Base-by-base conservation (phyloP, 228 moss, liverwort and hornwort species). In the Sphagnum magellanicum region DNA sequence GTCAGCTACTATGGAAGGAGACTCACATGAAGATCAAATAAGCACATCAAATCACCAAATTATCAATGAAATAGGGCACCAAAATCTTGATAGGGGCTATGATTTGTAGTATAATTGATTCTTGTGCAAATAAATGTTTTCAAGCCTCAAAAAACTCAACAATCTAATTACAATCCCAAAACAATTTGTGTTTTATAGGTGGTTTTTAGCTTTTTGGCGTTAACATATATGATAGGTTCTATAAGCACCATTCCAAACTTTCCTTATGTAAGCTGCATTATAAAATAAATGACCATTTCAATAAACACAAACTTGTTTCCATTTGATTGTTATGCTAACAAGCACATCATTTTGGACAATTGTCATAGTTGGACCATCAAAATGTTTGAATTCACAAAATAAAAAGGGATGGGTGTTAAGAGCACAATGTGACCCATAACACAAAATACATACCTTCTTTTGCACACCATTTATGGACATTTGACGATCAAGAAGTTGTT, bases 391-490 rank as follows among this genome's bases (percentile, higher is more conserved):
- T 32, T 32, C 3, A 32, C 2, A 32, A 32, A 32, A 32, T 32
- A 32, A 32, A 32, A 32, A 32, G 32, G 32, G 32, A 32, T 32
- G 32, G 32, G 32, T 32, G 32, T 32, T 32, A 32, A 32, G 32
- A 32, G 3, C 2, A 3, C 32, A 32, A 32, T 32, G 32, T 32
- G 32, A 2, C 32, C 32, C 32, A 32, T 8, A 55, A 12, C 8
- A 55, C 55, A 55, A 12, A 8, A 8, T 8, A 55, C 64, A 52
- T 48, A 90, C 90, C 93, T 93, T 93, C 70, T 93, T 83, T 60
- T 87, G 84, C 10, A 93, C 81, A 11, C 93, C 87, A 68, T 86
- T 81, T 52, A 89, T 80, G n/a, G 93, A 93, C 83, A 88, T 89
- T 70, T 93, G 93, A 49, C 90, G 74, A 70, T 93, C 93, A 50